Base-by-base conservation (phyloP, 441 rosid species). In the Pelargonium myrrhifolium region DNA sequence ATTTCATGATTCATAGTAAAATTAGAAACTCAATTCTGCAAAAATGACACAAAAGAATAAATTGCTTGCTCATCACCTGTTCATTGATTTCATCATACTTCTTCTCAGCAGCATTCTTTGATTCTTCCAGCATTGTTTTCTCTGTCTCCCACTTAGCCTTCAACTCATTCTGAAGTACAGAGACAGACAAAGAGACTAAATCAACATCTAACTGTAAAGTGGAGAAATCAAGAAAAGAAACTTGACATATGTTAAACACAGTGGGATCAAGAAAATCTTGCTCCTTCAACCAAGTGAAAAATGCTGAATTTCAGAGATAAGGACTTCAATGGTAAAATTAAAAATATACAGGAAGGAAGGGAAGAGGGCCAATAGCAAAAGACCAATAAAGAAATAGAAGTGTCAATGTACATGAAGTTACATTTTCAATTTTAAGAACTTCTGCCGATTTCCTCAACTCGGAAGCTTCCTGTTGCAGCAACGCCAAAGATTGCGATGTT, bases 71-170 rank as follows among this genome's bases (percentile, higher is more conserved):
- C 9, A 24, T 22, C 18, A 92, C 99, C 96, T 95, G 99, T 71
- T 90, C 97, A 64, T 90, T 82, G 61, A 95, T 84, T 75, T 95
- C 98, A 22, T 76, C 62, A 72, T 81, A 89, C 78, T 87, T 90
- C 76, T 77, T 89, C 80, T 86, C 90, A 69, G 95, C 85, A 73
- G 80, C 79, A 70, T 79, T 80, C 80, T 83, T 90, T 43, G 82
- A 80, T 77, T 82, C 85, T 74, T 86, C 89, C 2, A 92, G 77
- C 71, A 76, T 74, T 64, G 73, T 77, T 83, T 84, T 90, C 65
- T 87, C 98, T 8, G 39, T 81, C 66, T 73, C 81, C 96, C 95
- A 90, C 68, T 84, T 95, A 39, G 80, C 82, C 76, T 78, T 85
- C 71, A 87, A 79, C 66, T 86, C 90, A 22, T 76, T 74, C 99